Evolutionary conservation across 352 stramenopile genomes (phyloP).

Genomic region (Phytophthora fragariae): DNA sequence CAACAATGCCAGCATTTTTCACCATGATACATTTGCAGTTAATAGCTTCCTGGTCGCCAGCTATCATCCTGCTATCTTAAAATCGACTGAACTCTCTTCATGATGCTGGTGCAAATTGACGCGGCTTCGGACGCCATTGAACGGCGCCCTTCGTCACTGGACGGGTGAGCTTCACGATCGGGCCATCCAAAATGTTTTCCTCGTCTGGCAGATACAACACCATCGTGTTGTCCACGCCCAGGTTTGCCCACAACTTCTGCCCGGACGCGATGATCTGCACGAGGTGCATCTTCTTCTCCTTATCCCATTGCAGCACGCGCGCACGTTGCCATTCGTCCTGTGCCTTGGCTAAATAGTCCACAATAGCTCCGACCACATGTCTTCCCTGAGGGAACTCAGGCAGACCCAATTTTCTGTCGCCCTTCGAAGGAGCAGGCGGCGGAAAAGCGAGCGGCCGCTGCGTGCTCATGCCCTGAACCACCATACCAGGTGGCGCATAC

Average conservation of each 20-base stretch:
- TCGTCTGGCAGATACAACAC: constrained; percentile 73
- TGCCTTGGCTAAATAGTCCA: constrained; percentile 77
- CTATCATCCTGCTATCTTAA: constrained; percentile 20
- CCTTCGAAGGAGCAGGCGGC: constrained; percentile 18
- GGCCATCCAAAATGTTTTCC: constrained; percentile 62
- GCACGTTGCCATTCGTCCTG: constrained; percentile 78
- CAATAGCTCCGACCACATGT: constrained; percentile 66
- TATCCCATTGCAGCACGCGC: constrained; percentile 75
- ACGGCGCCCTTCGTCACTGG: constrained; percentile 57
- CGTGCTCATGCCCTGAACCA: constrained; percentile 54
- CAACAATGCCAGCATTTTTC: not conserved
- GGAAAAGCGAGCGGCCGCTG: constrained; percentile 60
- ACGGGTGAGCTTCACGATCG: constrained; percentile 68
- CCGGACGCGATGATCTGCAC: constrained; percentile 65
- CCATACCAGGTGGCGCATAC: constrained; percentile 50
- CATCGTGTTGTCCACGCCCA: constrained; percentile 67
- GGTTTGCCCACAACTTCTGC: constrained; percentile 68
- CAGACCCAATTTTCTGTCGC: constrained; percentile 49
- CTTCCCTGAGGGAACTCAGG: constrained; percentile 62
- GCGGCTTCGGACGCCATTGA: constrained; percentile 80
- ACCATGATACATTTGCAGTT: constrained; percentile 29
- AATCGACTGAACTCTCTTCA: constrained; percentile 16
- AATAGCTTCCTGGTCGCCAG: not conserved
- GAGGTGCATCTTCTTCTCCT: constrained; percentile 68
- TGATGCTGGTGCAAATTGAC: constrained; percentile 55